These are phyloP conservation scores for Cytospora piceicola DNA, from an alignment of 2,329 filamentous ascomycete genomes.

Conservation along the genomic window DNA sequence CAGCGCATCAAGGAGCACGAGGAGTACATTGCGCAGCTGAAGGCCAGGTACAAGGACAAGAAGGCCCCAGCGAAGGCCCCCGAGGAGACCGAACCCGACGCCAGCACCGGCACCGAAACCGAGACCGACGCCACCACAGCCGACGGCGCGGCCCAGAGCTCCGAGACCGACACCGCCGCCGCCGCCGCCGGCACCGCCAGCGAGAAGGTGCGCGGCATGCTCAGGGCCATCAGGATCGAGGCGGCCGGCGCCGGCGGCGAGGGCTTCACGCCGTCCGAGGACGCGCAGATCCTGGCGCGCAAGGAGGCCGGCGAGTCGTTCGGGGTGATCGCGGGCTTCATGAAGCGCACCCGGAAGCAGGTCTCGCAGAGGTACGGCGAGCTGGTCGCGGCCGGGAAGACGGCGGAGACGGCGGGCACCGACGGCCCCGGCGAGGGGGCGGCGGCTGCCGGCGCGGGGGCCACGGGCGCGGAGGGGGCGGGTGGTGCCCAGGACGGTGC, in stretches of 20 bases:
- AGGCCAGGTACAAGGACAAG: constrained; percentile 9
- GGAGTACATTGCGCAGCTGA: constrained; percentile 22
- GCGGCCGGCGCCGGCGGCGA: constrained; percentile 18
- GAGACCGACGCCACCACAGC: not conserved
- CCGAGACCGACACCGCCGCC: not conserved
- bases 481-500: constrained; percentile 9
- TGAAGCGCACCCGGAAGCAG: constrained; percentile 18
- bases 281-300: constrained; percentile 32
- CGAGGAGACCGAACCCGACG: not conserved
- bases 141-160: not conserved
- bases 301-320: constrained; percentile 28
- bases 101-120: not conserved
- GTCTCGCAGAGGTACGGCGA: constrained; percentile 7
- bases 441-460: too few species aligned
- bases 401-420: constrained; percentile 11
- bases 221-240: constrained; percentile 24
- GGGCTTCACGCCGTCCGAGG: constrained; percentile 33
- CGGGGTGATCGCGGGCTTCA: not conserved
- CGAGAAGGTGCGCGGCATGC: constrained; percentile 18
- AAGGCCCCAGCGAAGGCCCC: not conserved
- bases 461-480: not conserved
- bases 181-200: constrained; percentile 12
- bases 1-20: constrained; percentile 15
- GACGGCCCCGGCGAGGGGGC: too few species aligned
- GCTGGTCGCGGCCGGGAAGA: constrained; percentile 17